These are phyloP conservation scores for Colletotrichum sp. DNA, from an alignment of 2,329 filamentous ascomycete genomes.

Conservation along the genomic window DNA sequence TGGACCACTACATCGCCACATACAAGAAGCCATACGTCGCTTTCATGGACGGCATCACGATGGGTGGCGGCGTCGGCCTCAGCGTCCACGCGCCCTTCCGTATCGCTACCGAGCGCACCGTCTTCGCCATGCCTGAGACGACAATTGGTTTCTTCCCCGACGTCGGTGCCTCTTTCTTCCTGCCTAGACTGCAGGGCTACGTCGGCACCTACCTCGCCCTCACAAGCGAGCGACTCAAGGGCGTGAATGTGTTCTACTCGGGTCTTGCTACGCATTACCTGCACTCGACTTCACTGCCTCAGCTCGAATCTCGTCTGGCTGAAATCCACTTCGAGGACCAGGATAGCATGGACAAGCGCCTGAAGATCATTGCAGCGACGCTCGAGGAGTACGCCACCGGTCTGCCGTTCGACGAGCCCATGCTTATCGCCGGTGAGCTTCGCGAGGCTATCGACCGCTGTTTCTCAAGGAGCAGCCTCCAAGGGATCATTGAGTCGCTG, in stretches of 20 bases:
- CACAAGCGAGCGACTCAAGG: constrained; percentile 83
- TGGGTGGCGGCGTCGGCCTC: constrained; percentile 95
- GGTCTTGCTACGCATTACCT: constrained; percentile 96
- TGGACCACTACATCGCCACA: constrained; percentile 94
- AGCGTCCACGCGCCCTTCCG: constrained; percentile 95
- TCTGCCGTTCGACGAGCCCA: constrained; percentile 76
- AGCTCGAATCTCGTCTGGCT: constrained; percentile 82
- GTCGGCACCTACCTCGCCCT: constrained; percentile 92
- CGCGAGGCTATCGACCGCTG: constrained; percentile 85
- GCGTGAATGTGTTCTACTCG: constrained; percentile 86
- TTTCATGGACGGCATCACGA: constrained; percentile 97
- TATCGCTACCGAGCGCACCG: constrained; percentile 92
- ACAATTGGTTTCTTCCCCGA: constrained; percentile 99
- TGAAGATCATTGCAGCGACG: constrained; percentile 79
- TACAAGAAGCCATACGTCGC: constrained; percentile 93
- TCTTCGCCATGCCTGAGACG: constrained; percentile 99
- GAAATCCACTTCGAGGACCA: constrained; percentile 90
- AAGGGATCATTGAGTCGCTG: constrained; percentile 74
- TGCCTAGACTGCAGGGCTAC: constrained; percentile 85
- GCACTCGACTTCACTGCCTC: constrained; percentile 84
- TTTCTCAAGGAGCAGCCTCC: constrained; percentile 71
- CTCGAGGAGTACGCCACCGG: constrained; percentile 92
- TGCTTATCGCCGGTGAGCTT: constrained; percentile 70
- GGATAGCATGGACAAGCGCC: constrained; percentile 64
- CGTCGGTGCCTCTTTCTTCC: constrained; percentile 94